These are phyloP conservation scores for Magnaporthiopsis incrustans DNA, from an alignment of 2,329 filamentous ascomycete genomes.

Conservation along the genomic window DNA sequence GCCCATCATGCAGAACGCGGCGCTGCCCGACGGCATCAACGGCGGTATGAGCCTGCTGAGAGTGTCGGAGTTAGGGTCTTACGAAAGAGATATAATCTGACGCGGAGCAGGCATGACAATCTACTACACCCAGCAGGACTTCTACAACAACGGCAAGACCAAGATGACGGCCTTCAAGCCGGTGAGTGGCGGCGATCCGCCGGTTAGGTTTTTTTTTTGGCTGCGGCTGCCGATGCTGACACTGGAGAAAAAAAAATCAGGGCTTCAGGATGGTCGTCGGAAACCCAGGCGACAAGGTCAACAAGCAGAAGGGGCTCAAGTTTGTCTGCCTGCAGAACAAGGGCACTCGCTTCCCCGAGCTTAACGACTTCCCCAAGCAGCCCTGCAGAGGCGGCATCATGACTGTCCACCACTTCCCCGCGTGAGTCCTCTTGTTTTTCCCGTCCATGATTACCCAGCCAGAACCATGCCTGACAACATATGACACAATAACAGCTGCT, in stretches of 20 bases:
- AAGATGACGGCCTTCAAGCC: slow-evolving; percentile 32
- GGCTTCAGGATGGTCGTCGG: slow-evolving; percentile 37
- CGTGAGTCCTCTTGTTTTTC: slow-evolving; percentile 18
- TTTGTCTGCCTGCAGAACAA: slow-evolving; percentile 32
- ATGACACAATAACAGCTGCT: slow-evolving; percentile 33
- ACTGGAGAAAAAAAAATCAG: slow-evolving; percentile 12
- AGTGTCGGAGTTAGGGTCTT: too few species aligned
- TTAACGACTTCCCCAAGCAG: slow-evolving; percentile 28
- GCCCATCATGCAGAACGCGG: slow-evolving; percentile 20
- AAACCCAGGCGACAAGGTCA: slow-evolving; percentile 21
- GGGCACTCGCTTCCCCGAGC: slow-evolving; percentile 30
- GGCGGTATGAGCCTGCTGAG: slow-evolving; percentile 20
- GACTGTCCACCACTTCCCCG: slow-evolving; percentile 32
- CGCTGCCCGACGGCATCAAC: slow-evolving; percentile 17
- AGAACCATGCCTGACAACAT: background rate
- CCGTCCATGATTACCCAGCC: too few species aligned
- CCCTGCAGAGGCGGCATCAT: slow-evolving; percentile 33
- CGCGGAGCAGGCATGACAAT: slow-evolving; percentile 26
- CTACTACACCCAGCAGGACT: slow-evolving; percentile 32
- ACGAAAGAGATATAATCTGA: background rate
- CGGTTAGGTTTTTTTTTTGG: too few species aligned
- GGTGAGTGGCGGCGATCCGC: slow-evolving; percentile 18
- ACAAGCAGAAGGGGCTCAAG: slow-evolving; percentile 27
- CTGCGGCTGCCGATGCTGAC: too few species aligned
- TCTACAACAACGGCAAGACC: slow-evolving; percentile 29